Evolutionary conservation across 495 filamentous ascomycete species (phyloP).

Genomic region (Cercophora samala): DNA sequence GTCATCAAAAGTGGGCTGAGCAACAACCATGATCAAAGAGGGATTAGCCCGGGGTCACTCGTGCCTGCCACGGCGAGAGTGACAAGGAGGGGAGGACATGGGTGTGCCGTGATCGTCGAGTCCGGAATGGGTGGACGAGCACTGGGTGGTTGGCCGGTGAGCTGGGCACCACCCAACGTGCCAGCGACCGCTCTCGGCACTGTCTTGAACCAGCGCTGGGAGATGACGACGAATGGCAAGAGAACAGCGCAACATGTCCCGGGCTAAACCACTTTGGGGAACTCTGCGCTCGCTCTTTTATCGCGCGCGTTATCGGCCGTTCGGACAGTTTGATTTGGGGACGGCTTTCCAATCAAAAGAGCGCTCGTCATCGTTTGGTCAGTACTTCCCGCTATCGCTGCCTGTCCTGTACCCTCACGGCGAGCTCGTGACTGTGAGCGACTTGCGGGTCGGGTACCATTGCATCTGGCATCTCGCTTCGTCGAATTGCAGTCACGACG

Average conservation of each 20-base stretch:
- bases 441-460: constrained; percentile 32
- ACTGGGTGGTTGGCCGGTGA: constrained; percentile 23
- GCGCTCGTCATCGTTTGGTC: constrained; percentile 12
- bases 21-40: constrained; percentile 26
- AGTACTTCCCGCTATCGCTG: constrained; percentile 28
- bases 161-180: constrained; percentile 14
- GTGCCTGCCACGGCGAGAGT: constrained; percentile 17
- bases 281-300: background rate
- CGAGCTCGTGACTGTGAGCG: constrained; percentile 11
- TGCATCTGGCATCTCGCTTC: constrained; percentile 23
- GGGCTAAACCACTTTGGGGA: constrained; percentile 2
- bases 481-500: constrained; percentile 15
- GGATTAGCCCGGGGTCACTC: constrained; percentile 23
- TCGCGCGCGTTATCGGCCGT: background rate
- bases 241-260: constrained; percentile 23
- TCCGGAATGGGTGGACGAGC: constrained; percentile 18
- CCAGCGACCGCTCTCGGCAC: constrained; percentile 14
- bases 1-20: constrained; percentile 35
- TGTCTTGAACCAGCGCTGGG: constrained; percentile 16
- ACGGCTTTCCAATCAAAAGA: background rate
- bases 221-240: constrained; percentile 33
- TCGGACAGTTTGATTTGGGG: background rate
- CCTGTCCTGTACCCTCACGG: constrained; percentile 21
- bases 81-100: constrained; percentile 20
- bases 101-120: constrained; percentile 23